These are phyloP conservation scores for Leccinum imitatum DNA, from an alignment of 768 basidiomycete genomes.

Conservation along the genomic window DNA sequence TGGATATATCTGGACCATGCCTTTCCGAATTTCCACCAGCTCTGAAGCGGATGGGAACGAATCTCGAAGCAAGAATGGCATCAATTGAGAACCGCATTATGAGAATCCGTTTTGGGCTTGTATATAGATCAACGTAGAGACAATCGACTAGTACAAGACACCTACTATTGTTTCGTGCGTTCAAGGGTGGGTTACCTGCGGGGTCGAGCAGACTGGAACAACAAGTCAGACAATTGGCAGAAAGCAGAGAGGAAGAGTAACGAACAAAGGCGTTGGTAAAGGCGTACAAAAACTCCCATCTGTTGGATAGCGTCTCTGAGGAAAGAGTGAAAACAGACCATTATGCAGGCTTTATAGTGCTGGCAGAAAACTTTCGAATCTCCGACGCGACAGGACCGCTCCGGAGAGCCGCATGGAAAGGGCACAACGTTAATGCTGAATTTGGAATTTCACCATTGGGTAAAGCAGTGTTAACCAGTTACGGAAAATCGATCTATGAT, in stretches of 20 bases:
- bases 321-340: background rate
- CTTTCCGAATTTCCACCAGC: constrained; percentile 12
- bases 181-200: constrained; percentile 33
- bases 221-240: constrained; percentile 10
- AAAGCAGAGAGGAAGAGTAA: constrained; percentile 3
- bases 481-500: constrained; percentile 11
- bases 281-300: constrained; percentile 34
- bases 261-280: constrained; percentile 30
- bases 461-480: background rate
- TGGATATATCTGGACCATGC: constrained; percentile 27
- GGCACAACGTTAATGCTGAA: background rate
- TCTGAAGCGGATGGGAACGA: constrained; percentile 26
- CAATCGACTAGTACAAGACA: background rate
- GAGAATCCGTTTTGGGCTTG: constrained; percentile 14
- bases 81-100: constrained; percentile 24
- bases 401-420: constrained; percentile 16
- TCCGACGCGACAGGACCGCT: constrained; percentile 26
- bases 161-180: constrained; percentile 21
- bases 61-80: constrained; percentile 19
- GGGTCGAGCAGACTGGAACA: constrained; percentile 22
- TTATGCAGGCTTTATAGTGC: constrained; percentile 21
- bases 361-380: constrained; percentile 18
- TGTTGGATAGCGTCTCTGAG: constrained; percentile 32
- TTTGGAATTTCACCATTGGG: constrained; percentile 27
- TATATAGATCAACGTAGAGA: constrained; percentile 7